Base-by-base conservation (phyloP, 495 filamentous ascomycete genomes). In the Penicillium arizonense region DNA sequence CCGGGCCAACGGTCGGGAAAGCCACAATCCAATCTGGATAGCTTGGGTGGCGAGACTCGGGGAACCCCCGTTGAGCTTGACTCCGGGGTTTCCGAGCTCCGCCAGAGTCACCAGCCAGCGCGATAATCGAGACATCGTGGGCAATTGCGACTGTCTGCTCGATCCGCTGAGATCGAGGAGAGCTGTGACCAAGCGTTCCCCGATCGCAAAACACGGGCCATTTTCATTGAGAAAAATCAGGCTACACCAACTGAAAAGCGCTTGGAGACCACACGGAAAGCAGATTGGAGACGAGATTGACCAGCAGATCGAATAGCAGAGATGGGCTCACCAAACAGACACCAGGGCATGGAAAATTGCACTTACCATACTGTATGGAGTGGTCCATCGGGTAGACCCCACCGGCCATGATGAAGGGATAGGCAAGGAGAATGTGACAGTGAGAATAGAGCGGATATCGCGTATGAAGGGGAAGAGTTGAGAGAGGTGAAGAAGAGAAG, bases 321-420 rank as follows among this genome's bases (percentile, higher is more conserved):
- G 41, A 13, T 12, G 18, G 18, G 18, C 18, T 18, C 18, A 8
- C 30, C 24, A 13, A 20, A 16, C 23, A 26, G n/a, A 30, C 5
- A 30, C 28, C 26, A 33, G 18, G 10, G 10, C 12, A 9, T 32
- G 16, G 21, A 16, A 35, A 30, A 44, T 50, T 14, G 40, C 0
- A 64, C 63, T 62, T 43, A 67, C 63, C 61, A 43, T 61, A 56
- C 28, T 59, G 53, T 55, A 63, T 62, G 4, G 39, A 13, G 21
- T 59, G 57, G 20, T 62, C 58, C 53, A 64, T 62, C 3, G 63
- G 58, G 44, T 64, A 67, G 18, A 62, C 58, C 52, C 63, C 63
- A 40, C 61, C 63, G 14, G 56, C 56, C 62, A 65, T 65, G 14
- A 34, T 48, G 35, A 52, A 14, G n/a, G 48, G 42, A 45, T 41